Percentiles rank a stretch among this genome's conserved stretches.
Evolutionary conservation across 1,284 basidiomycete genomes (phyloP).

Genomic region (Waitea zeae): DNA sequence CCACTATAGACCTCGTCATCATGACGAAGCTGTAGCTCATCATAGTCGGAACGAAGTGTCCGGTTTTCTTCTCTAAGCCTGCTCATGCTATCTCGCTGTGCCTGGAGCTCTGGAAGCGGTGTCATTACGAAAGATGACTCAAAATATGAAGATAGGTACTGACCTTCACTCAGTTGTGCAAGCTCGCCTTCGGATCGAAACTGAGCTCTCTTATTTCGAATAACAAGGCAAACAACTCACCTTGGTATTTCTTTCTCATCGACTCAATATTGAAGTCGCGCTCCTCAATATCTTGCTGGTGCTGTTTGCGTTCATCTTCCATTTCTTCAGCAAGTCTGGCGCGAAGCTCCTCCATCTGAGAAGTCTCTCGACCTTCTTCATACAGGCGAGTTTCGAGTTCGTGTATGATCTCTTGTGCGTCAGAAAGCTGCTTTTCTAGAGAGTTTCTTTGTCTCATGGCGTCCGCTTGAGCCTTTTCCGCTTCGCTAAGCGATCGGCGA

Average conservation of each 20-base stretch:
- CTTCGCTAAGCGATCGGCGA: constrained; percentile 39
- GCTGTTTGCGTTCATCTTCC: constrained; percentile 60
- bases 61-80: constrained; percentile 66
- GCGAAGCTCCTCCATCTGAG: constrained; percentile 44
- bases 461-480: constrained; percentile 42
- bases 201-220: not conserved
- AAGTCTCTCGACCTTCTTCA: constrained; percentile 49
- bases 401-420: constrained; percentile 34
- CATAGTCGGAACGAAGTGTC: constrained; percentile 59
- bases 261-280: constrained; percentile 64
- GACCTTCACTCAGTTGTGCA: constrained; percentile 63
- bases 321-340: constrained; percentile 54
- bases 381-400: constrained; percentile 51
- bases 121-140: not conserved
- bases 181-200: constrained; percentile 35
- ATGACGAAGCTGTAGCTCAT: constrained; percentile 57
- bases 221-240: constrained; percentile 17
- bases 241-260: constrained; percentile 72
- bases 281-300: constrained; percentile 60
- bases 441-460: constrained; percentile 34
- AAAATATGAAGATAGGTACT: constrained; percentile 2
- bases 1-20: constrained; percentile 68
- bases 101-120: constrained; percentile 39
- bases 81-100: constrained; percentile 58
- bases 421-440: constrained; percentile 30